These are phyloP conservation scores for Suhomyces ambrosiae DNA, from an alignment of 1,139 yeast species.

Conservation along the genomic window DNA sequence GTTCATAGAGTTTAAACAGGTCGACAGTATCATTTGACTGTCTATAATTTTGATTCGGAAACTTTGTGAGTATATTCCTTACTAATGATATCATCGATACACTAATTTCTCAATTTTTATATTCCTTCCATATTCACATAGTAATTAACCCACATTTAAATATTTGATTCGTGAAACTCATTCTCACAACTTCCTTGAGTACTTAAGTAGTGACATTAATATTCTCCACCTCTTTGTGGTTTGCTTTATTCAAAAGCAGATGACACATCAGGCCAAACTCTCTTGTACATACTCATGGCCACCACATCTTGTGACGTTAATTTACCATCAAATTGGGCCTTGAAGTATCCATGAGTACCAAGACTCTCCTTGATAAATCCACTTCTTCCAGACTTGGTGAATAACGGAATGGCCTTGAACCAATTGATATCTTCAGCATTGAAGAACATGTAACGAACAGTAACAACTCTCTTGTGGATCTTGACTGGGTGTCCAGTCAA, in stretches of 20 bases:
- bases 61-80: too few relatives aligned
- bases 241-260: conserved; percentile 21
- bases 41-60: too few relatives aligned
- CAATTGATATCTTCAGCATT: conserved; percentile 84
- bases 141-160: too few relatives aligned
- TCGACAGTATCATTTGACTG: too few relatives aligned
- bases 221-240: too few relatives aligned
- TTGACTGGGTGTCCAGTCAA: conserved; percentile 94
- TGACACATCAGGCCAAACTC: conserved; percentile 80
- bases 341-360: conserved; percentile 98
- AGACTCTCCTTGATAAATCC: conserved; percentile 93
- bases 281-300: conserved; percentile 91
- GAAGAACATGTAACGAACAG: conserved; percentile 97
- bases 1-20: too few relatives aligned
- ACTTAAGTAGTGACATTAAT: too few relatives aligned
- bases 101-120: too few relatives aligned
- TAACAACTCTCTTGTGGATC: conserved; percentile 89
- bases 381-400: conserved; percentile 87
- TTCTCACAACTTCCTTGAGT: too few relatives aligned
- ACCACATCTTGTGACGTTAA: conserved; percentile 89
- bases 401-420: conserved; percentile 90
- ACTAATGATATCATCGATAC: too few relatives aligned
- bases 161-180: too few relatives aligned
- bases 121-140: too few relatives aligned
- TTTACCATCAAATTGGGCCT: conserved; percentile 92